A percentile compares a stretch with the other conserved stretches of the same genome.
Evolutionary conservation across 768 basidiomycete genomes (phyloP).

Genomic region (Sarcodon sp.): DNA sequence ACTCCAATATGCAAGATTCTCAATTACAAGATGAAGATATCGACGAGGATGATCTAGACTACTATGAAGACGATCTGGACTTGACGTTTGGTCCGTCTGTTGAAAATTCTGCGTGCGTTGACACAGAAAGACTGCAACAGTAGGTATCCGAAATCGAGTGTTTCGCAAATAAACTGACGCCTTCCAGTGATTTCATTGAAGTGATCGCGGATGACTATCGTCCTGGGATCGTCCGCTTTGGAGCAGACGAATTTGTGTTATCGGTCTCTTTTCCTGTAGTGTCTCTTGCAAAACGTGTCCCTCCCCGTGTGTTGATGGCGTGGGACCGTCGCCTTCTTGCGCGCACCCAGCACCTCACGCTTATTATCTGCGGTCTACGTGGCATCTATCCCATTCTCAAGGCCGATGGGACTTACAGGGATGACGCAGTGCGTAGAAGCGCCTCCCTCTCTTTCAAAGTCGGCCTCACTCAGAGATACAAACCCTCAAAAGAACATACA

Average conservation of each 20-base stretch:
- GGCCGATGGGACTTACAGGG: slow-evolving; percentile 26
- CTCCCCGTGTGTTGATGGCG: slow-evolving; percentile 55
- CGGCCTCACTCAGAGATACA: slow-evolving; percentile 47
- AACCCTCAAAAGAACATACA: slow-evolving; percentile 39
- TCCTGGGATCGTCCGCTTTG: slow-evolving; percentile 44
- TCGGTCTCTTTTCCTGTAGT: slow-evolving; percentile 47
- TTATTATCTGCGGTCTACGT: slow-evolving; percentile 48
- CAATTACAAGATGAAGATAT: slow-evolving; percentile 1
- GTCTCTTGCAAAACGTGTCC: slow-evolving; percentile 34
- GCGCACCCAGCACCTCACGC: slow-evolving; percentile 41
- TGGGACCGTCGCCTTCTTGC: slow-evolving; percentile 60
- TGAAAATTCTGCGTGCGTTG: slow-evolving; percentile 3
- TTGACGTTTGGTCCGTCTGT: slow-evolving; percentile 9
- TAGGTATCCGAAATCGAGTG: slow-evolving; percentile 3
- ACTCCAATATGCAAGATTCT: not conserved
- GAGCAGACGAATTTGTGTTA: slow-evolving; percentile 36
- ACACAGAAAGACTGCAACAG: slow-evolving; percentile 10
- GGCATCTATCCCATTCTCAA: slow-evolving; percentile 40
- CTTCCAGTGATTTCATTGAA: slow-evolving; percentile 42
- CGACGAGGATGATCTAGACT: slow-evolving; percentile 20
- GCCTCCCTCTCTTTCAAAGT: slow-evolving; percentile 40
- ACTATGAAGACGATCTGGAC: slow-evolving; percentile 27
- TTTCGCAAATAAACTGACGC: not conserved
- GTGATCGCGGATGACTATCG: slow-evolving; percentile 42
- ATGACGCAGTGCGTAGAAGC: slow-evolving; percentile 20